Conservation (phyloP, 202 grass and related monocot species). For the Musa balbisiana region DNA sequence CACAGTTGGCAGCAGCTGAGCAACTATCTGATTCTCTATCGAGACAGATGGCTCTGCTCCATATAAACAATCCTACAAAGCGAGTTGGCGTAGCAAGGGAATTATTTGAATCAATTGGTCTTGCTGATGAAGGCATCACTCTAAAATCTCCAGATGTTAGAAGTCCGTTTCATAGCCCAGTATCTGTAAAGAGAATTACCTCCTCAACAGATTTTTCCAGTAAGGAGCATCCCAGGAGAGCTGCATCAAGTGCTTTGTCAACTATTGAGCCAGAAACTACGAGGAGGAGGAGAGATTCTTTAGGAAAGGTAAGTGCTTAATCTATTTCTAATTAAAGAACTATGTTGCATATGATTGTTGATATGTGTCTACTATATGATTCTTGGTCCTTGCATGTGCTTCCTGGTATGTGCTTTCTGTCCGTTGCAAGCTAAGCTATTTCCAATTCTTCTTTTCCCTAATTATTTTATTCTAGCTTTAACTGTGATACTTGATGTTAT, state of each 20-base stretch:
- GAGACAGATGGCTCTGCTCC: slow-evolving; percentile 71
- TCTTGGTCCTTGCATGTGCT: not conserved
- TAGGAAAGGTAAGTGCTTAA: slow-evolving; percentile 61
- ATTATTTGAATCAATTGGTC: slow-evolving; percentile 89
- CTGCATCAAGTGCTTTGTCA: slow-evolving; percentile 38
- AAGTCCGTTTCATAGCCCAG: slow-evolving; percentile 25
- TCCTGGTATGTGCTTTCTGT: not conserved
- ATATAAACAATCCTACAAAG: slow-evolving; percentile 56
- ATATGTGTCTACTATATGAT: not conserved
- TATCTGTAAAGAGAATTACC: slow-evolving; percentile 39
- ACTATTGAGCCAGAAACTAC: slow-evolving; percentile 56
- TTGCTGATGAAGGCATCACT: slow-evolving; percentile 40
- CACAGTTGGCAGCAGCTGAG: slow-evolving; percentile 79
- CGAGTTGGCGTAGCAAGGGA: slow-evolving; percentile 46
- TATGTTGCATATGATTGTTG: slow-evolving; percentile 10
- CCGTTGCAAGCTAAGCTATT: not conserved
- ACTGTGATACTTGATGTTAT: not conserved
- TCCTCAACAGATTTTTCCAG: slow-evolving; percentile 20
- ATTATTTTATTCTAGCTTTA: not conserved
- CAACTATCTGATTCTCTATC: slow-evolving; percentile 80
- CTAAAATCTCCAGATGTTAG: slow-evolving; percentile 35
- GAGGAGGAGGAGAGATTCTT: slow-evolving; percentile 78
- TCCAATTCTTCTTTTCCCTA: not conserved
- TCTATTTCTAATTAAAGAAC: not conserved
- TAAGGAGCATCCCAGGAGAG: slow-evolving; percentile 31